Percentiles rank a stretch among this genome's conserved stretches.
phyloP scores from a whole-genome alignment of 1,284 basidiomycete species.

The Ustilago cynodontis region DNA sequence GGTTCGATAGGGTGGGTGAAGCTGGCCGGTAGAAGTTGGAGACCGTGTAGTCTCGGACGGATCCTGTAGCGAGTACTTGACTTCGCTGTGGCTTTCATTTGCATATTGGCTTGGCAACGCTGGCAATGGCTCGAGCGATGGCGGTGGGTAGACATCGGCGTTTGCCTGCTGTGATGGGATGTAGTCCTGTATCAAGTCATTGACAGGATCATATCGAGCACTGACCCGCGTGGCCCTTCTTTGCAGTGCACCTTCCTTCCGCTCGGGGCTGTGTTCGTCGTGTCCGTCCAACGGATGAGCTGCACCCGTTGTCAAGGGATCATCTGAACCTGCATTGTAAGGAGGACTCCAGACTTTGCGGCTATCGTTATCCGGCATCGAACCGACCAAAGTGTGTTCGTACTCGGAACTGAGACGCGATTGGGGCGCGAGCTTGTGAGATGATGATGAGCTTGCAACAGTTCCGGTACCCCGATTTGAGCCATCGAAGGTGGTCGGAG shows the following conservation, averaged over 20 bases:
- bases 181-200: constrained; percentile 57
- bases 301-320: constrained; percentile 4
- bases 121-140: constrained; percentile 26
- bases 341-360: constrained; percentile 37
- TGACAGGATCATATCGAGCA: constrained; percentile 54
- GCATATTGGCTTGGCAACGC: constrained; percentile 33
- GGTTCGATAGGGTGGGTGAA: constrained; percentile 10
- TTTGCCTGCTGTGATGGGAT: constrained; percentile 27
- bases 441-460: constrained; percentile 36
- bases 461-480: constrained; percentile 32
- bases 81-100: constrained; percentile 4
- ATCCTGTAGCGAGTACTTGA: constrained; percentile 36
- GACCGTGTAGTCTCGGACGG: constrained; percentile 13
- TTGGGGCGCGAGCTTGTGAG: constrained; percentile 24
- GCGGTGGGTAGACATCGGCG: constrained; percentile 40
- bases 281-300: constrained; percentile 23
- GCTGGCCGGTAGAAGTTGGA: constrained; percentile 2
- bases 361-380: constrained; percentile 20
- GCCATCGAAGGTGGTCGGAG: constrained; percentile 19
- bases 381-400: constrained; percentile 41
- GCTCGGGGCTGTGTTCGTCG: constrained; percentile 14
- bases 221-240: constrained; percentile 41
- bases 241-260: constrained; percentile 11
- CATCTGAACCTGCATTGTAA: constrained; percentile 9
- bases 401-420: constrained; percentile 38